Conservation (phyloP, 352 stramenopile genomes). For the Phytophthora ohioensis region DNA sequence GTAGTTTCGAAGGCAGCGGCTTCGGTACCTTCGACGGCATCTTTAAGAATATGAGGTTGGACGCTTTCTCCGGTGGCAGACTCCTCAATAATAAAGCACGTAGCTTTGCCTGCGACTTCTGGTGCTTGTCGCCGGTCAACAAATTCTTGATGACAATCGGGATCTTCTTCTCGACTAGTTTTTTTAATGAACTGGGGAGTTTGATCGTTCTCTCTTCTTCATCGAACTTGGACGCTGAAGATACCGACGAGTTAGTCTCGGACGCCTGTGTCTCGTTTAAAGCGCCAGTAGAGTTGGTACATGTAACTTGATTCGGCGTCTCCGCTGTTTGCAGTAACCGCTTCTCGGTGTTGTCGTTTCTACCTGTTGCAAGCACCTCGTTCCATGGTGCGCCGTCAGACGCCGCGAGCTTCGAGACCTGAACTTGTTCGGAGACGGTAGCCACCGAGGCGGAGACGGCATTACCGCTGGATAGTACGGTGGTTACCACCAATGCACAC, state of each 20-base stretch:
- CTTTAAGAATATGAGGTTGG: conserved; percentile 18
- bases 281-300: background rate
- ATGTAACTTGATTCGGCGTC: background rate
- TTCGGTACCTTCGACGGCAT: conserved; percentile 12
- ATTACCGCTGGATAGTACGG: background rate
- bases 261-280: background rate
- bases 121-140: conserved; percentile 5
- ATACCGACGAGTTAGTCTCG: background rate
- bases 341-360: background rate
- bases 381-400: background rate
- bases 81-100: conserved; percentile 13
- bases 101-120: conserved; percentile 12
- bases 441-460: background rate
- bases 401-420: background rate
- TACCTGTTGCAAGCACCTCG: no score
- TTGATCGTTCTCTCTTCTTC: conserved; percentile 14
- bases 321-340: background rate
- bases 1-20: conserved; percentile 6
- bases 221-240: background rate
- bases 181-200: background rate
- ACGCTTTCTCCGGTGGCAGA: conserved; percentile 6
- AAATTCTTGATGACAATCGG: background rate
- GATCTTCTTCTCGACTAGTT: conserved; percentile 13
- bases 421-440: background rate
- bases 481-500: background rate